Evolutionary conservation across 2,329 filamentous ascomycete species (phyloP), one percentile per base, ranked within the genome.

Genomic region (Ophiostoma australiae): DNA sequence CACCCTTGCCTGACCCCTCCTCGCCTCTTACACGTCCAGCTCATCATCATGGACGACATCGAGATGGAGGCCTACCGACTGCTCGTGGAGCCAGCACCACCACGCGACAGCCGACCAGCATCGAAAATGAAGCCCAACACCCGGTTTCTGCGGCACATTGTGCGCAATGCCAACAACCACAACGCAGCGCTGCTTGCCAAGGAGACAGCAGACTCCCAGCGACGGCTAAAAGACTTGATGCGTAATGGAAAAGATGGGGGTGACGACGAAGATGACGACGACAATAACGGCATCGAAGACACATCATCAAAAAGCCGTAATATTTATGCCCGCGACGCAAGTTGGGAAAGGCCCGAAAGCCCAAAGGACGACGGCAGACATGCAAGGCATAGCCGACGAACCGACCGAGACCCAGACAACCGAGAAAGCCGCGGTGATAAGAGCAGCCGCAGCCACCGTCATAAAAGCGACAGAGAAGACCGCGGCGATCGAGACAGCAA

Each of bases 41-140:
- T 37, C 33, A 37, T 17, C 33, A 17, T 7, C 17, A 65, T 73
- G 72, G 72, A 70, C 31, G 70, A 73, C 68, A 63, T 73, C 23
- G 69, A 73, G 0, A 70, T 33, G 37, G 67, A 72, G 33, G 71
- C 71, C 15, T 73, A 73, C 63, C 70, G 67, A 67, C 61, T 73
- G 15, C 71, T 74, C 7, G 48, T 73, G 20, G 72, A 72, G 2
- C 55, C 71, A 17, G 35, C 68, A 17, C 68, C 70, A 0, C 15
- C 70, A n/a, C 15, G 61, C 4, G 37, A 37, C 39, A 67, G 67
- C 79, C 93, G 87, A 76, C 87, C 89, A 71, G 80, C 86, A 66
- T 86, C 86, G 75, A 87, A 89, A 74, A 92, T 92, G 0, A 97
- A 94, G 78, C 94, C 94, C 3, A 98, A 99, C 77, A 97, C 92